Conservation (phyloP, 768 basidiomycete genomes). For the Ramaria rubella region DNA sequence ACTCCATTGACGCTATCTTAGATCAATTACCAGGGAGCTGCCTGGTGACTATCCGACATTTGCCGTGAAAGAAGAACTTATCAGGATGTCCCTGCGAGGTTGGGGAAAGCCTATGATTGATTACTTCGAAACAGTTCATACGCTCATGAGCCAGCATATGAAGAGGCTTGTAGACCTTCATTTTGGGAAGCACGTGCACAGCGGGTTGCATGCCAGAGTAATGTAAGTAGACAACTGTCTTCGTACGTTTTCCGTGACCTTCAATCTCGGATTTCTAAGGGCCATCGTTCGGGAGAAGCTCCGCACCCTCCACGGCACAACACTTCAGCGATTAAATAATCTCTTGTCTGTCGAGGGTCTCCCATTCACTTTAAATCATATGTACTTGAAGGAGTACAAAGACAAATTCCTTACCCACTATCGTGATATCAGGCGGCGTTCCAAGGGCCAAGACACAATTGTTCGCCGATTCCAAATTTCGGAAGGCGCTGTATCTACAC, state of each 20-base stretch:
- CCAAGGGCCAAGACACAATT: conserved; percentile 5
- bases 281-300: neutral
- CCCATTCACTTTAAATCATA: conserved; percentile 10
- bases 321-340: neutral
- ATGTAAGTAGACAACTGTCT: neutral
- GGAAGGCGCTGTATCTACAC: neutral
- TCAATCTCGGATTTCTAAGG: neutral
- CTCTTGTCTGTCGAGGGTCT: conserved; percentile 6
- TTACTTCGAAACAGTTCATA: conserved; percentile 7
- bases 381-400: conserved; percentile 11
- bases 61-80: conserved; percentile 47
- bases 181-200: conserved; percentile 5
- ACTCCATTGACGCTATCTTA: no score
- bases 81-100: conserved; percentile 21
- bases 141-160: neutral
- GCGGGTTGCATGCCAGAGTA: conserved; percentile 6
- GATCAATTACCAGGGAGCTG: conserved; percentile 64
- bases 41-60: conserved; percentile 62
- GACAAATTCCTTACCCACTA: conserved; percentile 10
- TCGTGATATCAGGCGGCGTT: neutral
- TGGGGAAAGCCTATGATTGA: conserved; percentile 7
- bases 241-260: neutral
- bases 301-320: neutral
- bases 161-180: conserved; percentile 1
- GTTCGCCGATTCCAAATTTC: neutral